Base-by-base conservation (phyloP, 2,329 filamentous ascomycete species). In the Chalaropsis ovoidea region DNA sequence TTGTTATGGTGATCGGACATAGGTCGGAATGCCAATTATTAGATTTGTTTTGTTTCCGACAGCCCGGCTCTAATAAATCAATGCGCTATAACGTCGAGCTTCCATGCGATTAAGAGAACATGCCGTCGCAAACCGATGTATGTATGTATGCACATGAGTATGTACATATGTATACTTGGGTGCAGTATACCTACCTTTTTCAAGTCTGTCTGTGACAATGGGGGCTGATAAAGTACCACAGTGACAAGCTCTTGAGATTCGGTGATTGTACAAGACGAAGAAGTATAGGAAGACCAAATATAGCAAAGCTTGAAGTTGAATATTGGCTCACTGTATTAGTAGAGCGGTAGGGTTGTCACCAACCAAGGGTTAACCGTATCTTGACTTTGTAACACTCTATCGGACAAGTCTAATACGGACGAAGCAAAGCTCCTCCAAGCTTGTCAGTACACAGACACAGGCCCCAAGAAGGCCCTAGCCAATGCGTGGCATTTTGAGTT, bases 1-100 rank as follows among this genome's bases (percentile, higher is more conserved):
- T 58, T 58, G 54, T 58, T 27, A 11, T 58, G 27, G 27, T 35
- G 8, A 58, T 58, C 54, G 54, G 54, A 58, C 24, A 39, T 58
- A 58, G n/a, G 8, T 58, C 54, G 54, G 54, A 58, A 39, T 39
- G 3, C 27, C 54, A 58, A 39, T 39, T 31, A 39, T 39, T 58
- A 39, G 27, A 3, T 58, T 39, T 35, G 54, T 58, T 58, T 58
- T 39, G 24, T 58, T 58, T 58, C 27, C 17, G 15, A 39, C 31
- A n/a, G 39, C 54, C 54, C 24, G 27, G 27, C 54, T 58, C 31
- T 19, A 58, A 58, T 35, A 58, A 39, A 58, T 58, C 27, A 39
- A 58, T 58, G 54, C 54, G 27, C 24, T 58, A 58, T 58, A 39
- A 19, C 5, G 24, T 47, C 10, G 43, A 47, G 43, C 35, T 6